Percentiles rank a stretch among this genome's conserved stretches.
phyloP scores from a whole-genome alignment of 129 eudicot genomes.

The Tagetes erecta region DNA sequence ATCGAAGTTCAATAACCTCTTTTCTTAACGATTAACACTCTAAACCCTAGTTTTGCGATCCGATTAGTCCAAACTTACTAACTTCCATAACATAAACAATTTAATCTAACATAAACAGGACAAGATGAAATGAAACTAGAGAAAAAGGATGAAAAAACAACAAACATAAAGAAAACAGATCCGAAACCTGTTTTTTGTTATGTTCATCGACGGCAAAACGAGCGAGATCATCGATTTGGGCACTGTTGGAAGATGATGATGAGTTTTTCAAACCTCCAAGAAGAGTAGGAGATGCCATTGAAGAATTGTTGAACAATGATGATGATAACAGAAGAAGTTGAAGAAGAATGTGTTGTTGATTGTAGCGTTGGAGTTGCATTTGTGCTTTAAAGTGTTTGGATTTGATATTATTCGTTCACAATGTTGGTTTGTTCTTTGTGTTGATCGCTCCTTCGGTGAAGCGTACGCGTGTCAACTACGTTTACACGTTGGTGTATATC shows the following conservation, averaged over 20 bases:
- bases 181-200: constrained; percentile 47
- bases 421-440: not conserved
- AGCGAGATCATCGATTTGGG: constrained; percentile 45
- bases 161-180: constrained; percentile 4
- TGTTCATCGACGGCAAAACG: constrained; percentile 59
- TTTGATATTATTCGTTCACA: not conserved
- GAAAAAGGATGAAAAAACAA: not conserved
- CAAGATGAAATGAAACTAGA: not conserved
- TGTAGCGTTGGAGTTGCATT: constrained; percentile 40
- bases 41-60: constrained; percentile 21
- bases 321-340: constrained; percentile 23
- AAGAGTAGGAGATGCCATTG: constrained; percentile 44
- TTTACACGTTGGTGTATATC: constrained; percentile 11
- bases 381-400: constrained; percentile 2
- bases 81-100: not conserved
- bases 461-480: constrained; percentile 19
- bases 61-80: not conserved
- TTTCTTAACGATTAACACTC: not conserved
- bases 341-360: not conserved
- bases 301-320: constrained; percentile 1
- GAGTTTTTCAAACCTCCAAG: constrained; percentile 51
- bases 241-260: constrained; percentile 30
- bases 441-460: constrained; percentile 4
- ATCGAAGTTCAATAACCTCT: not conserved
- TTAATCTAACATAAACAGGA: constrained; percentile 1